Conservation (phyloP, 192 early-diverging fungal species). For the Jimgerdemannia flammicorona region DNA sequence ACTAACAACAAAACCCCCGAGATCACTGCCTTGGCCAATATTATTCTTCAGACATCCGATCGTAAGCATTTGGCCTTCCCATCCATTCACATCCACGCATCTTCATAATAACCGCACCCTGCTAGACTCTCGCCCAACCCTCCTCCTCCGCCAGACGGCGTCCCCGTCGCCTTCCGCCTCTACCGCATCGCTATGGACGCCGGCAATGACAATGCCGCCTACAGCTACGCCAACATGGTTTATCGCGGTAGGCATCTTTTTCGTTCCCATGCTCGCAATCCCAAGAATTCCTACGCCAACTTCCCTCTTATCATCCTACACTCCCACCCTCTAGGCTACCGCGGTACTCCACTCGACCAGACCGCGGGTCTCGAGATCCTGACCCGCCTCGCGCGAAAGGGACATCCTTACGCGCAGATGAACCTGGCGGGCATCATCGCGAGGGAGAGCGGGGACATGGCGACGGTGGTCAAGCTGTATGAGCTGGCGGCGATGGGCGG, state of each 20-base stretch:
- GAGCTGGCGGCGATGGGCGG: slow-evolving; percentile 36
- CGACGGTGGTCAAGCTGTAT: slow-evolving; percentile 40
- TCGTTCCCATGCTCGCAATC: no score
- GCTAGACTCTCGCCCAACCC: background rate
- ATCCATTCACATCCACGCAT: background rate
- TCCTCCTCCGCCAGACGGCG: background rate
- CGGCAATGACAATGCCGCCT: slow-evolving; percentile 37
- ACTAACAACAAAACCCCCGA: background rate
- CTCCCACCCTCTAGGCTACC: slow-evolving; percentile 11
- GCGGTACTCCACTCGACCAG: slow-evolving; percentile 31
- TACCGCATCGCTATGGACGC: slow-evolving; percentile 33
- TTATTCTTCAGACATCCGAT: background rate
- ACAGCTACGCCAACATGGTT: slow-evolving; percentile 43
- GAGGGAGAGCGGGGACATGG: slow-evolving; percentile 26
- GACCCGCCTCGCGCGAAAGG: slow-evolving; percentile 36
- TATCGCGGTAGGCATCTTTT: slow-evolving; percentile 29
- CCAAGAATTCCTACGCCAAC: no score
- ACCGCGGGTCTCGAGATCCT: slow-evolving; percentile 32
- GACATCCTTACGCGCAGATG: slow-evolving; percentile 40
- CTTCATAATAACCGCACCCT: background rate
- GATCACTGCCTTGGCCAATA: background rate
- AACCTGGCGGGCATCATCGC: slow-evolving; percentile 42
- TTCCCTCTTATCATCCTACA: background rate
- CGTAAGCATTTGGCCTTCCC: background rate
- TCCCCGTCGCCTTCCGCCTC: slow-evolving; percentile 33